Base-by-base conservation (phyloP, 768 basidiomycete genomes). In the Boletus rex-veris region DNA sequence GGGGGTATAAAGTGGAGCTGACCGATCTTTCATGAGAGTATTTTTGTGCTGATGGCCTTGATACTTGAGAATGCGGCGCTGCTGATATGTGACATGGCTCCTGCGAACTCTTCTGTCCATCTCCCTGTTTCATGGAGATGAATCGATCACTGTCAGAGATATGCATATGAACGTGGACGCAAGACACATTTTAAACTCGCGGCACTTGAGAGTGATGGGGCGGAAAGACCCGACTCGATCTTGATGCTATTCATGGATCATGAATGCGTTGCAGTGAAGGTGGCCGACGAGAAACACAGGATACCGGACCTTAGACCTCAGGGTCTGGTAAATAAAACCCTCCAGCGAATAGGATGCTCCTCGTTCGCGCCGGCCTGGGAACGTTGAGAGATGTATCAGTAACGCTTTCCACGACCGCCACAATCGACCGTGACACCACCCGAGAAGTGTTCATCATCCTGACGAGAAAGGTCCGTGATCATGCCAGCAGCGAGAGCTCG, bases 101-200 rank as follows among this genome's bases (percentile, higher is more conserved):
- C 42, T 26, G 55, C 56, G 52, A 54, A 46, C 53, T 67, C 57
- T 52, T 48, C 54, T 33, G 51, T 36, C 44, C n/a, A 45, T 50
- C 42, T 38, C 46, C 46, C 43, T 55, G 65, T 64, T 62, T 67
- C 64, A 58, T 24, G 47, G 28, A 56, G 50, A 64, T 66, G 63
- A 66, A 64, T 28, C 43, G 53, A 48, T 44, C 28, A 30, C 38
- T 35, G 14, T 35, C 33, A 35, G 14, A 52, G 53, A 45, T 39
- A 39, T 31, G 45, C 10, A 42, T 35, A 48, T 48, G 60, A 33
- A 33, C 38, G 43, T 53, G 50, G 31, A 38, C 11, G 40, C 31
- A 18, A 35, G 28, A 21, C 52, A 30, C 48, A 53, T 52, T 54
- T 50, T 30, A 49, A 61, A 52, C 62, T 44, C 18, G 52, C 45